Conservation (phyloP, 2,329 filamentous ascomycete species). For the Ceratocystis lukuohia region DNA sequence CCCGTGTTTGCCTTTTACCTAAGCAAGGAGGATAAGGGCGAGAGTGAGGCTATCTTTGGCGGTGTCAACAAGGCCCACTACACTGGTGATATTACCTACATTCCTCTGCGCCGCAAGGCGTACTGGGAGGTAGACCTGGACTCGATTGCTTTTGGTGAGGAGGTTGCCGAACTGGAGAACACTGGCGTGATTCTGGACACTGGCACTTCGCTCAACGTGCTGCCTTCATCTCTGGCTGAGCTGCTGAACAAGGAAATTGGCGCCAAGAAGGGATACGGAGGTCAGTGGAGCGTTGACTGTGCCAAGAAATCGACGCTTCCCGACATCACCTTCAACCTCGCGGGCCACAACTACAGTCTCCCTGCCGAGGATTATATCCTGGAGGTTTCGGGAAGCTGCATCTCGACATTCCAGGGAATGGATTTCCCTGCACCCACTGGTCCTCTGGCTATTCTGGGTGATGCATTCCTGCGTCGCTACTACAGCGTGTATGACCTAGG, state of each 20-base stretch:
- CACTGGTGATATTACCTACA: constrained; percentile 77
- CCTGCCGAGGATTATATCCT: constrained; percentile 84
- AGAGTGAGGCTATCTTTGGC: constrained; percentile 83
- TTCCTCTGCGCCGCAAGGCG: constrained; percentile 92
- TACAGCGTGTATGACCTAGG: constrained; percentile 96
- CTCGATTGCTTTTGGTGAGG: constrained; percentile 74
- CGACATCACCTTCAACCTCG: constrained; percentile 81
- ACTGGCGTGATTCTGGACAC: constrained; percentile 97
- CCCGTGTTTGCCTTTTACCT: constrained; percentile 96
- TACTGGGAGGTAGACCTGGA: constrained; percentile 99
- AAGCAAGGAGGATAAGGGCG: constrained; percentile 48
- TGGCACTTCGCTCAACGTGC: constrained; percentile 91
- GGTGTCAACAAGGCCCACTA: constrained; percentile 71
- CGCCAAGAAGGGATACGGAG: constrained; percentile 94
- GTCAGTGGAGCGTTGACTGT: constrained; percentile 92
- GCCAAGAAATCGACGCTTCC: constrained; percentile 68
- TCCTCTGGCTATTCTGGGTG: constrained; percentile 86
- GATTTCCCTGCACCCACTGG: constrained; percentile 78
- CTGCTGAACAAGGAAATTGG: constrained; percentile 96
- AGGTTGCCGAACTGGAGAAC: constrained; percentile 77
- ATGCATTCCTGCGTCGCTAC: constrained; percentile 70
- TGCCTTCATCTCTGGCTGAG: constrained; percentile 82
- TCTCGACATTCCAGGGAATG: constrained; percentile 96
- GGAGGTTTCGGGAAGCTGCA: constrained; percentile 87
- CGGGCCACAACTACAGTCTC: constrained; percentile 88